A percentile compares a stretch with the other conserved stretches of the same genome.
Conservation (phyloP, 1,139 yeast genomes). For the Yamadazyma atmosphaerica region DNA sequence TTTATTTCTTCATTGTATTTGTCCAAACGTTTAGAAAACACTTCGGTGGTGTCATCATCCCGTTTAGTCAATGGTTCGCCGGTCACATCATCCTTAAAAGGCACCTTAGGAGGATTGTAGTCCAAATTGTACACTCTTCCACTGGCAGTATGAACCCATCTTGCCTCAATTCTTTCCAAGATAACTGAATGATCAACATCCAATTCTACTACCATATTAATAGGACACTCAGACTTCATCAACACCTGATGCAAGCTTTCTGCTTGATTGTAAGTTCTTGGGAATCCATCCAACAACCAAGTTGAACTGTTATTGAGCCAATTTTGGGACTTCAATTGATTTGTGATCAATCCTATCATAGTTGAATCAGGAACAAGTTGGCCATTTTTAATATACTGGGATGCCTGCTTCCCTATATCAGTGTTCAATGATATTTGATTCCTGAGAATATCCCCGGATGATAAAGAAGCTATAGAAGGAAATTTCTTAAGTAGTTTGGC, state of each 20-base stretch:
- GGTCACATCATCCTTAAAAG: slow-evolving; percentile 82
- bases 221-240: slow-evolving; percentile 29
- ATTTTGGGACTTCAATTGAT: slow-evolving; percentile 42
- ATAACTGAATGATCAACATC: slow-evolving; percentile 82
- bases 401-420: slow-evolving; percentile 58
- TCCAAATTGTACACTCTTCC: slow-evolving; percentile 85
- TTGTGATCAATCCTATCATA: slow-evolving; percentile 60
- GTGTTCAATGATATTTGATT: slow-evolving; percentile 60
- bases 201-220: slow-evolving; percentile 79
- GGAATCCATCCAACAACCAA: slow-evolving; percentile 92
- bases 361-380: slow-evolving; percentile 69
- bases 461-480: slow-evolving; percentile 53
- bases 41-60: slow-evolving; percentile 73
- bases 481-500: slow-evolving; percentile 57
- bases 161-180: slow-evolving; percentile 73
- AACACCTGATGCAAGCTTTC: slow-evolving; percentile 49
- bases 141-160: slow-evolving; percentile 82
- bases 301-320: slow-evolving; percentile 51
- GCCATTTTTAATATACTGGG: slow-evolving; percentile 59
- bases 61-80: slow-evolving; percentile 83
- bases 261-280: slow-evolving; percentile 79
- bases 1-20: slow-evolving; percentile 58
- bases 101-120: slow-evolving; percentile 83
- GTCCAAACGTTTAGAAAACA: slow-evolving; percentile 66
- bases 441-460: slow-evolving; percentile 85